Evolutionary conservation across 2,329 filamentous ascomycete genomes (phyloP).

Genomic region (Microcyclosporella mali): DNA sequence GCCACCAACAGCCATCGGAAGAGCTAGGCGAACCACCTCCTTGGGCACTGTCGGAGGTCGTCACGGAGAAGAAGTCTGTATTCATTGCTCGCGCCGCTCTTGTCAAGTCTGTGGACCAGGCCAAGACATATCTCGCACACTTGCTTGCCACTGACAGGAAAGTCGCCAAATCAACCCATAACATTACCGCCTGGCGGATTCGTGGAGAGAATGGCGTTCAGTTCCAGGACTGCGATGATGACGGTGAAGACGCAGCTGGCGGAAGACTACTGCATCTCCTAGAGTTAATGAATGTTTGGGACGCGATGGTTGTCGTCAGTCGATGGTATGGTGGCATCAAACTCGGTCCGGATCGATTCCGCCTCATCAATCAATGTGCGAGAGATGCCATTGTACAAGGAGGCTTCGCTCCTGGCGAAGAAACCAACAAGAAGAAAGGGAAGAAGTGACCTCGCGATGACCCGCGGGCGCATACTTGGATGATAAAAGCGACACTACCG

Average conservation of each 20-base stretch:
- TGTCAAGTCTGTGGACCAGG: conserved; percentile 65
- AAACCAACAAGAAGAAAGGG: conserved; percentile 29
- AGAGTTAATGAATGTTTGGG: conserved; percentile 92
- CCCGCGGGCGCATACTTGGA: too few species aligned
- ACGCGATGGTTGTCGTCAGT: conserved; percentile 86
- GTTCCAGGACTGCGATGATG: conserved; percentile 94
- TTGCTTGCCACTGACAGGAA: conserved; percentile 77
- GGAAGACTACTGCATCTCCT: conserved; percentile 79
- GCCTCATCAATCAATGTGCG: conserved; percentile 80
- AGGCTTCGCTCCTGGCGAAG: conserved; percentile 56
- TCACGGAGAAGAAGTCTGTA: conserved; percentile 77
- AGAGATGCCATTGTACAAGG: conserved; percentile 77
- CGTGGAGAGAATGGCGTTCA: conserved; percentile 44
- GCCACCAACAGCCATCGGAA: conserved; percentile 29
- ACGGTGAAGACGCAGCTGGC: conserved; percentile 90
- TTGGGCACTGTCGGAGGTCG: conserved; percentile 69
- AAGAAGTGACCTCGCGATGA: conserved; percentile 16
- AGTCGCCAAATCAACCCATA: conserved; percentile 81
- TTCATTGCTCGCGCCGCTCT: conserved; percentile 73
- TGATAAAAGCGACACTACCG: too few species aligned
- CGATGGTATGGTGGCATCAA: conserved; percentile 93
- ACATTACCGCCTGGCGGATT: conserved; percentile 92
- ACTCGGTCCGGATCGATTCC: conserved; percentile 81
- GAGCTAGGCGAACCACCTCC: conserved; percentile 43
- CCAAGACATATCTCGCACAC: conserved; percentile 64